A percentile compares a stretch with the other conserved stretches of the same genome.
Conservation (phyloP, 208 protist species). For the Leishmania guyanensis region DNA sequence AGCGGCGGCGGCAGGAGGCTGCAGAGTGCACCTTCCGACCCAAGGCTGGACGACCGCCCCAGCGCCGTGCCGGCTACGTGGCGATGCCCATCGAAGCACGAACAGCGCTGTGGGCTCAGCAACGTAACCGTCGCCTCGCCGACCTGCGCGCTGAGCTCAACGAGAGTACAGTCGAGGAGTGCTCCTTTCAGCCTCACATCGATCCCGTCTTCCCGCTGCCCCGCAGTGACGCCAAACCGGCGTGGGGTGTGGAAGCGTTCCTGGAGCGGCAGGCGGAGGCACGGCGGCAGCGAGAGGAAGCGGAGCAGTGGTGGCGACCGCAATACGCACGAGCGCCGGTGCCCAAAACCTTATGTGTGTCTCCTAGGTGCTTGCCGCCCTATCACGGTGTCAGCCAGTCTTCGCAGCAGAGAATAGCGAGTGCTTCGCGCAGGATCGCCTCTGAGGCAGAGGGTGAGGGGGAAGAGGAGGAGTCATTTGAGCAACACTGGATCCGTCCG, state of each 20-base stretch:
- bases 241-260: constrained; percentile 53
- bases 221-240: constrained; percentile 12
- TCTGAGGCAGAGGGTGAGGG: neutral
- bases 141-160: constrained; percentile 45
- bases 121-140: constrained; percentile 47
- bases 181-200: constrained; percentile 69
- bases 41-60: constrained; percentile 51
- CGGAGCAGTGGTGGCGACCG: constrained; percentile 59
- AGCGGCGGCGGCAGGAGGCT: constrained; percentile 37
- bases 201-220: constrained; percentile 56
- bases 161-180: constrained; percentile 37
- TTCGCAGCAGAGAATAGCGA: neutral
- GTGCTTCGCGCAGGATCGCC: neutral
- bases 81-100: constrained; percentile 52
- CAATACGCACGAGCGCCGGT: constrained; percentile 22
- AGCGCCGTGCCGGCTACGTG: constrained; percentile 35
- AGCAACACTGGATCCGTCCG: constrained; percentile 25
- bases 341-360: neutral
- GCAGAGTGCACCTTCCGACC: constrained; percentile 73
- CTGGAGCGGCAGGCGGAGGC: constrained; percentile 63
- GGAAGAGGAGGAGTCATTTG: constrained; percentile 19
- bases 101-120: constrained; percentile 51
- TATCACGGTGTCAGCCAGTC: neutral
- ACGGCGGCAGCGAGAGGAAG: constrained; percentile 52
- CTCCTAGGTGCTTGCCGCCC: neutral